A percentile compares a stretch with the other conserved stretches of the same genome.
phyloP scores from a whole-genome alignment of 768 basidiomycete genomes.

The Hericium erinaceus region DNA sequence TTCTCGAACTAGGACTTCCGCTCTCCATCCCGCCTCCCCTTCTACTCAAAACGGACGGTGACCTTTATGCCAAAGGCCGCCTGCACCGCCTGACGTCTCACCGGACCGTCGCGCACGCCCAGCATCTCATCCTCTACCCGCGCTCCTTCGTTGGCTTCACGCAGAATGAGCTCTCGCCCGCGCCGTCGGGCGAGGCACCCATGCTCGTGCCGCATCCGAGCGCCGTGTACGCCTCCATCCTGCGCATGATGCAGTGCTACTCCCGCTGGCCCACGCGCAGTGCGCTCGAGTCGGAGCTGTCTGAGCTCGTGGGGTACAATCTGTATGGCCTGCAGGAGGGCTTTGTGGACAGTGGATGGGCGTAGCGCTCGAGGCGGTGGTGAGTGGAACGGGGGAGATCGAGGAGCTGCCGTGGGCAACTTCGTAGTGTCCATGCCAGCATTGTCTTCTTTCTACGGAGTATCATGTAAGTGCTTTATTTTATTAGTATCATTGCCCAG shows the following conservation, averaged over 20 bases:
- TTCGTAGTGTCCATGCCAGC: no score
- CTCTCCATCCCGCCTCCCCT: neutral
- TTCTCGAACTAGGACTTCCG: neutral
- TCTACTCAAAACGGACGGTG: neutral
- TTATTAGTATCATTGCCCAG: no score
- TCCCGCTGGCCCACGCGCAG: slow-evolving; percentile 14
- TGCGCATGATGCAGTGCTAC: slow-evolving; percentile 25
- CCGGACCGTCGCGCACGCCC: neutral
- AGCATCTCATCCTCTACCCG: neutral
- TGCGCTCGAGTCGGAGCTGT: slow-evolving; percentile 23
- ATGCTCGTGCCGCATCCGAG: slow-evolving; percentile 21
- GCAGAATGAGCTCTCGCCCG: slow-evolving; percentile 22
- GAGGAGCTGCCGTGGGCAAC: no score
- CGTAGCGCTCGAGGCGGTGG: no score
- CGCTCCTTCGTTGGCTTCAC: slow-evolving; percentile 8
- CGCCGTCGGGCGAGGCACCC: neutral
- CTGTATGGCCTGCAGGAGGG: slow-evolving; percentile 21
- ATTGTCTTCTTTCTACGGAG: no score
- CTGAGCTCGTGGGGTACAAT: slow-evolving; percentile 26
- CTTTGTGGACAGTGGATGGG: slow-evolving; percentile 16
- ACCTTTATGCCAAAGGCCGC: neutral
- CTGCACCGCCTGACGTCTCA: neutral
- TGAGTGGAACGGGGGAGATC: no score
- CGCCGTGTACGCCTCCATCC: slow-evolving; percentile 26
- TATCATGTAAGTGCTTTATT: no score